Percentiles rank a stretch among this genome's conserved stretches.
These are phyloP conservation scores for Alternaria arborescens DNA, from an alignment of 2,329 filamentous ascomycete genomes.

Conservation along the genomic window DNA sequence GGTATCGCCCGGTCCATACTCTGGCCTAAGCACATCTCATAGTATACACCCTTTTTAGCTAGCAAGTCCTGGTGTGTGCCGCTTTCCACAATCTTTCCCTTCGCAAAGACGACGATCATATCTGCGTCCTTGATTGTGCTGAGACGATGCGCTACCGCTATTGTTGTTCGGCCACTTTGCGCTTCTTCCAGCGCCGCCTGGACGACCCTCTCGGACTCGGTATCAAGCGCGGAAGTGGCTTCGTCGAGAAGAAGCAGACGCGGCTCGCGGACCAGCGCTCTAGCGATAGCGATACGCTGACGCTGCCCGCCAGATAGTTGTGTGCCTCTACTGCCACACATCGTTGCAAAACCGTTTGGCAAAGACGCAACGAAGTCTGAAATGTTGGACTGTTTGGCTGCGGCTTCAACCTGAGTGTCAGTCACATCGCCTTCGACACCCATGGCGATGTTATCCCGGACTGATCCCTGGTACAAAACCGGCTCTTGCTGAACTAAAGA, in stretches of 20 bases:
- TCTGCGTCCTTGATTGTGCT: constrained; percentile 96
- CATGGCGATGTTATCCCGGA: constrained; percentile 88
- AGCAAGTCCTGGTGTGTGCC: constrained; percentile 65
- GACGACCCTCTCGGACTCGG: constrained; percentile 72
- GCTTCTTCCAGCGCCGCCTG: constrained; percentile 83
- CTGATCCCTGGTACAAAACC: constrained; percentile 90
- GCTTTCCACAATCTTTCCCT: constrained; percentile 81
- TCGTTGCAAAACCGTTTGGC: constrained; percentile 63
- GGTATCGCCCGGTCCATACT: constrained; percentile 48
- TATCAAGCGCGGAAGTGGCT: constrained; percentile 49
- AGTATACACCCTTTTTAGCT: constrained; percentile 51
- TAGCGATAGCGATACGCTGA: constrained; percentile 91
- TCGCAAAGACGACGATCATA: constrained; percentile 91
- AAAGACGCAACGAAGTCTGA: constrained; percentile 46
- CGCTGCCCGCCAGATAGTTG: constrained; percentile 80
- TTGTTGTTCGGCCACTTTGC: constrained; percentile 86
- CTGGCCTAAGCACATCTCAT: constrained; percentile 57
- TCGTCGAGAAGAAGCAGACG: constrained; percentile 70
- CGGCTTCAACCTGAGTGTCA: constrained; percentile 76
- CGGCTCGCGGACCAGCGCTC: constrained; percentile 88
- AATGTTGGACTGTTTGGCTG: constrained; percentile 71
- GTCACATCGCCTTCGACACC: constrained; percentile 68
- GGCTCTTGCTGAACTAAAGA: constrained; percentile 94
- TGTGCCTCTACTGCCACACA: constrained; percentile 45
- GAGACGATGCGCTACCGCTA: constrained; percentile 90